phyloP scores from a whole-genome alignment of 352 stramenopile genomes.

The Globisporangium nagaii region DNA sequence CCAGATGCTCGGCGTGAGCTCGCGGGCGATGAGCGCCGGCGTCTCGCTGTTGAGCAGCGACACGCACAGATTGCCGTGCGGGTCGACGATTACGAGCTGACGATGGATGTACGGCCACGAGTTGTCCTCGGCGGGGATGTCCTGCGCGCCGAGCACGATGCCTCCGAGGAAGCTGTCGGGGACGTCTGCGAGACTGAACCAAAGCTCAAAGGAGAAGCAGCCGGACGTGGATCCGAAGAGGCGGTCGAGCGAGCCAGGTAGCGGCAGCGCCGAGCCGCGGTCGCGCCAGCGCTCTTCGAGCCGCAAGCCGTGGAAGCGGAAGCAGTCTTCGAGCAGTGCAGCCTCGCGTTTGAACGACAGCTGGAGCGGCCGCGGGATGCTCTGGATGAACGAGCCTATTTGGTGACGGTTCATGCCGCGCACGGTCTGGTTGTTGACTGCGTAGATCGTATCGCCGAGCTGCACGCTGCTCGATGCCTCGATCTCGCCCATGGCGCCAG shows the following conservation, averaged over 20 bases:
- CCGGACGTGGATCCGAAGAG: conserved; percentile 25
- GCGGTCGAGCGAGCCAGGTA: conserved; percentile 36
- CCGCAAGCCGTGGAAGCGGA: conserved; percentile 48
- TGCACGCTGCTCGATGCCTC: conserved; percentile 53
- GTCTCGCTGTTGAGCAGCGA: conserved; percentile 44
- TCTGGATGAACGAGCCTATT: conserved; percentile 55
- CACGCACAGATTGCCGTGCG: conserved; percentile 51
- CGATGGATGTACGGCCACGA: conserved; percentile 55
- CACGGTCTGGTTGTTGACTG: conserved; percentile 57
- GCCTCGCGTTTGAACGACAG: conserved; percentile 53
- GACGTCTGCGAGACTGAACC: conserved; percentile 61
- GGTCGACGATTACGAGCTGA: conserved; percentile 56
- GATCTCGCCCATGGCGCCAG: conserved; percentile 58
- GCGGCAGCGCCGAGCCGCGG: conserved; percentile 34
- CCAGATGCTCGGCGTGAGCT: conserved; percentile 52
- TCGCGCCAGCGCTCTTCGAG: conserved; percentile 56
- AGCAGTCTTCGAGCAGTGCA: conserved; percentile 41
- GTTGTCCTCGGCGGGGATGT: conserved; percentile 30
- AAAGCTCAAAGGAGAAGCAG: conserved; percentile 55
- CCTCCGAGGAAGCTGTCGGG: conserved; percentile 48
- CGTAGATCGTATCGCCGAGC: conserved; percentile 56
- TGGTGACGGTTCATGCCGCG: conserved; percentile 55
- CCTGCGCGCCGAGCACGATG: conserved; percentile 58
- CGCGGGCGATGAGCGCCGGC: conserved; percentile 39
- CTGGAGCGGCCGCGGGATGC: conserved; percentile 42